Conservation (phyloP, 2,329 filamentous ascomycete species). For the Nigrospora oryzae region DNA sequence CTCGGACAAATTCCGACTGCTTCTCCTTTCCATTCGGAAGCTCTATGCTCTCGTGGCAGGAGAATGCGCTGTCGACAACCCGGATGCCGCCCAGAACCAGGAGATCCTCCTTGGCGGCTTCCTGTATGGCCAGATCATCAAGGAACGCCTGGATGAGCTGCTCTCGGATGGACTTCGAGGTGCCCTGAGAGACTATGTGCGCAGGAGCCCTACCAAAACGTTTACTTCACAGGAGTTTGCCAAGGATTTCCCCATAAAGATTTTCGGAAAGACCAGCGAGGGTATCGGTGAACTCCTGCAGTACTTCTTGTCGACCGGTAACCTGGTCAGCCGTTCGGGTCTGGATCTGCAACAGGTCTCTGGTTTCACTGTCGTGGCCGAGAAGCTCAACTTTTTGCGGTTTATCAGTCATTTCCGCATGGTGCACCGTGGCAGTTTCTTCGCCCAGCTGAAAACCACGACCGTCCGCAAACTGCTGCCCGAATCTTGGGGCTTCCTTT, state of each 20-base stretch:
- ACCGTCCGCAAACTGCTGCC: slow-evolving; percentile 91
- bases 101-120: slow-evolving; percentile 91
- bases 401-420: slow-evolving; percentile 99
- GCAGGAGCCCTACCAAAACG: slow-evolving; percentile 50
- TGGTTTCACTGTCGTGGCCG: slow-evolving; percentile 91
- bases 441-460: slow-evolving; percentile 93
- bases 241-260: slow-evolving; percentile 68
- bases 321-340: slow-evolving; percentile 82
- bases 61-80: slow-evolving; percentile 89
- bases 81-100: slow-evolving; percentile 93
- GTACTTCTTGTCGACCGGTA: slow-evolving; percentile 95
- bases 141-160: slow-evolving; percentile 89
- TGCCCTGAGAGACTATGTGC: slow-evolving; percentile 47
- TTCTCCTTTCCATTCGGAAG: slow-evolving; percentile 94
- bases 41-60: slow-evolving; percentile 88
- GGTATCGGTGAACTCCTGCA: slow-evolving; percentile 81
- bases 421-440: slow-evolving; percentile 98
- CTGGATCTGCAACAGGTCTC: slow-evolving; percentile 91
- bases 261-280: slow-evolving; percentile 77
- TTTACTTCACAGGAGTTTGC: slow-evolving; percentile 73
- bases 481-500: slow-evolving; percentile 97
- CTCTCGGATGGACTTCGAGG: slow-evolving; percentile 47
- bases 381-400: slow-evolving; percentile 97
- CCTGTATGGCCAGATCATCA: slow-evolving; percentile 89
- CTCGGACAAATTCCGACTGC: slow-evolving; percentile 84